phyloP scores from a whole-genome alignment of 2,329 filamentous ascomycete species.

The Colletotrichum caudatum region DNA sequence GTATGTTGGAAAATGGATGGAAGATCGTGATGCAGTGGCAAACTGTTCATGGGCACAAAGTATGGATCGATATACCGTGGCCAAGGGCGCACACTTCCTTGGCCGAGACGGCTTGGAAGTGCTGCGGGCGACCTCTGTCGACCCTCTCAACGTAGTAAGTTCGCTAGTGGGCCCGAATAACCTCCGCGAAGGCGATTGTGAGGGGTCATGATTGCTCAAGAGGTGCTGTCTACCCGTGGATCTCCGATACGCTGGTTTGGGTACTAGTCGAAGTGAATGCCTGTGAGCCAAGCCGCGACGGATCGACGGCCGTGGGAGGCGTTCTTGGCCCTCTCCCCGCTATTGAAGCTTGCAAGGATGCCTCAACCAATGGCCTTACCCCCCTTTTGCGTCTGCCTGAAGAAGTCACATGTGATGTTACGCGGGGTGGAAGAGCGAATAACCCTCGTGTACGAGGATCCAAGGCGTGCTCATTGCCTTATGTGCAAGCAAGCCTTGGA shows the following conservation, averaged over 20 bases:
- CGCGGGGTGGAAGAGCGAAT: constrained; percentile 55
- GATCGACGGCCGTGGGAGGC: accelerated
- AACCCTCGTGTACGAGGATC: constrained; percentile 55
- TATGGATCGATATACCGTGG: constrained; percentile 62
- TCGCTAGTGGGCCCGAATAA: constrained; percentile 58
- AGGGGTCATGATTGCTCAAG: constrained; percentile 55
- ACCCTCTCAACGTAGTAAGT: constrained; percentile 53
- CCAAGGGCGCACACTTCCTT: constrained; percentile 55
- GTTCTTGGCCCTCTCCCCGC: not conserved
- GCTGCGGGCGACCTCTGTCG: constrained; percentile 57
- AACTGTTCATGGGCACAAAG: constrained; percentile 67
- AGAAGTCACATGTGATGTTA: constrained; percentile 50
- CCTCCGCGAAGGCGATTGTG: constrained; percentile 57
- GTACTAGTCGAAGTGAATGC: constrained; percentile 53
- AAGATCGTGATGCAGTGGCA: constrained; percentile 57
- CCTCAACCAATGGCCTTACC: constrained; percentile 49
- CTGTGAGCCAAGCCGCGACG: constrained; percentile 33
- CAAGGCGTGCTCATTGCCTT: constrained; percentile 65
- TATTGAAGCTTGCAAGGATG: constrained; percentile 39
- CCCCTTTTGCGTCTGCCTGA: constrained; percentile 55
- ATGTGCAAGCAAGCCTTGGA: constrained; percentile 70
- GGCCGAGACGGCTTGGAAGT: constrained; percentile 58
- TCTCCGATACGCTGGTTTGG: constrained; percentile 56
- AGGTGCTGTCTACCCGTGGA: constrained; percentile 56
- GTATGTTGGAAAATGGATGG: constrained; percentile 71